phyloP scores from a whole-genome alignment of 306 rosid genomes.

The Cucurbita argyrosperma region DNA sequence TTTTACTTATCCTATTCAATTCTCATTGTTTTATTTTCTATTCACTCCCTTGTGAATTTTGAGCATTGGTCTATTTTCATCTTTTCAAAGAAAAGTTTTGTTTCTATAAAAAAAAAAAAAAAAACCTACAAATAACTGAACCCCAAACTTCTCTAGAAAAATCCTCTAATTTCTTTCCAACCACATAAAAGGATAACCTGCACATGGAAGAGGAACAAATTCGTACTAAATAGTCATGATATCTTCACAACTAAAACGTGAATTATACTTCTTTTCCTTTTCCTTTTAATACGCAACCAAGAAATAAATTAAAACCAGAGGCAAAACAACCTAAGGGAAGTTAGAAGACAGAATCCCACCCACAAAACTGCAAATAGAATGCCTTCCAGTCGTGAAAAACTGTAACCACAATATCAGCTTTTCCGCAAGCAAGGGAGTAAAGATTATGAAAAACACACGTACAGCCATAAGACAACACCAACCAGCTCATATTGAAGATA shows the following conservation, averaged over 20 bases:
- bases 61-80: too few relatives aligned
- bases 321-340: background rate
- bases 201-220: background rate
- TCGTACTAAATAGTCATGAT: background rate
- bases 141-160: background rate
- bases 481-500: background rate
- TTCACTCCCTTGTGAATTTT: too few relatives aligned
- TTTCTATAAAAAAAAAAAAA: too few relatives aligned
- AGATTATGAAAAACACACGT: background rate
- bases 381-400: background rate
- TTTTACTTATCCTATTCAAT: too few relatives aligned
- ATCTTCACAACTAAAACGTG: background rate
- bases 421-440: background rate
- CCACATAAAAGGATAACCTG: background rate
- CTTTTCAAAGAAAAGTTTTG: too few relatives aligned
- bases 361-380: background rate
- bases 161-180: background rate
- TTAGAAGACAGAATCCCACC: background rate
- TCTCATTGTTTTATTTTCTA: too few relatives aligned
- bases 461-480: background rate
- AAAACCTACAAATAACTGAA: background rate
- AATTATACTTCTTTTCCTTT: background rate
- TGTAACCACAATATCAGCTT: background rate
- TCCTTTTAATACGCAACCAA: background rate
- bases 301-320: background rate